Percentiles rank a stretch among this genome's conserved stretches.
Evolutionary conservation across 2,329 filamentous ascomycete genomes (phyloP).

Genomic region (Aquanectria penicillioides): DNA sequence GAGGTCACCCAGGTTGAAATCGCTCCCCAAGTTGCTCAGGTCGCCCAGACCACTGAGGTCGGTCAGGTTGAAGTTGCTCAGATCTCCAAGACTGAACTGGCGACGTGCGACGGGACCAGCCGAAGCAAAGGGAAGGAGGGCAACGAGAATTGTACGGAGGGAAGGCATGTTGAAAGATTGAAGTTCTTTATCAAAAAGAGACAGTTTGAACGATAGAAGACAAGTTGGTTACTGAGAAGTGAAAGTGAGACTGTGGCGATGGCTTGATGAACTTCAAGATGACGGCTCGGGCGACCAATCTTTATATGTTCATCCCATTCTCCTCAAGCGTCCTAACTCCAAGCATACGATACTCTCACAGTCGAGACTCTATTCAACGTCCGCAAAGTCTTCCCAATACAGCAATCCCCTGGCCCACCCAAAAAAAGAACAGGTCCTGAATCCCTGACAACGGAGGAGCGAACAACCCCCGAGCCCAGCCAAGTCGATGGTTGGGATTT

Average conservation of each 20-base stretch:
- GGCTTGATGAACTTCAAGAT: too few species aligned
- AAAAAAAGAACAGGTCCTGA: neutral
- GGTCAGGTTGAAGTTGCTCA: neutral
- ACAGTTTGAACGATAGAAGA: constrained; percentile 10
- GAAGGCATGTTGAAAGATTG: constrained; percentile 31
- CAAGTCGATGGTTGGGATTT: neutral
- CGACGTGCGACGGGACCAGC: constrained; percentile 35
- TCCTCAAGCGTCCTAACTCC: too few species aligned
- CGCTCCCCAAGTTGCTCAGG: neutral
- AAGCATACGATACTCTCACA: neutral
- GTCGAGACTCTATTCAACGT: neutral
- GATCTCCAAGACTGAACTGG: neutral
- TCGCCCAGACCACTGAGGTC: neutral
- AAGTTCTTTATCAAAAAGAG: constrained; percentile 16
- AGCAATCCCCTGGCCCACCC: too few species aligned
- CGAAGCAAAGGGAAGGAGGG: constrained; percentile 34
- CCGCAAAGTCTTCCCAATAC: constrained; percentile 16
- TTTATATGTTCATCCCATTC: too few species aligned
- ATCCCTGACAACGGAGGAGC: too few species aligned
- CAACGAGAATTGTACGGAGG: constrained; percentile 30
- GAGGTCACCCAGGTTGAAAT: neutral
- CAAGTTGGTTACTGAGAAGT: constrained; percentile 20
- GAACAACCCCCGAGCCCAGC: too few species aligned
- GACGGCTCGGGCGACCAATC: too few species aligned
- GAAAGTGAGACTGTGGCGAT: constrained; percentile 21